Evolutionary conservation across 768 basidiomycete species (phyloP).

Genomic region (Lactifluus hygrophoroides): DNA sequence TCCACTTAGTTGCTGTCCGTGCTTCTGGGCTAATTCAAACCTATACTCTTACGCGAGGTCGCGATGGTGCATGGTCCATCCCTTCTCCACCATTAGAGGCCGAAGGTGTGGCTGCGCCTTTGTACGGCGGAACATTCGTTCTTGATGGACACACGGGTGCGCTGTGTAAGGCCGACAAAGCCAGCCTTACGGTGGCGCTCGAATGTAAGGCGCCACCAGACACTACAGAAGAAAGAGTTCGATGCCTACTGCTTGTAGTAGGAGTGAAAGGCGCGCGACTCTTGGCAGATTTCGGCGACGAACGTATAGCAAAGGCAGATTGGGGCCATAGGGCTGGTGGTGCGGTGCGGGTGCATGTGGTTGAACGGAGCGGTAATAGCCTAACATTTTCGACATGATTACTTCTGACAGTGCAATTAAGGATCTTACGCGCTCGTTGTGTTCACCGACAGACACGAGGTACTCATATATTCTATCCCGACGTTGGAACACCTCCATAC

Average conservation of each 20-base stretch:
- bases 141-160: constrained; percentile 47
- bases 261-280: constrained; percentile 52
- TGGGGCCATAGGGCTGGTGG: constrained; percentile 47
- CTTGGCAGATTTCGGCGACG: constrained; percentile 52
- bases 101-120: constrained; percentile 37
- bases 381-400: neutral
- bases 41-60: constrained; percentile 39
- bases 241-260: constrained; percentile 43
- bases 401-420: constrained; percentile 30
- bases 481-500: constrained; percentile 49
- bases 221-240: constrained; percentile 23
- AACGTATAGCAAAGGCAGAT: constrained; percentile 57
- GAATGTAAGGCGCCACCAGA: constrained; percentile 8
- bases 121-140: constrained; percentile 44
- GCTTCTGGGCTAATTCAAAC: constrained; percentile 52
- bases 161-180: constrained; percentile 35
- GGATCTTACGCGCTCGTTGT: constrained; percentile 43
- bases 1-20: constrained; percentile 57
- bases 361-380: constrained; percentile 51
- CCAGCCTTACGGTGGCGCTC: constrained; percentile 33
- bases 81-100: constrained; percentile 27
- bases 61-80: constrained; percentile 31
- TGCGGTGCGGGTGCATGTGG: constrained; percentile 43
- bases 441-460: constrained; percentile 42
- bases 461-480: constrained; percentile 54